Conservation (phyloP, 768 basidiomycete genomes). For the Mycena polygramma region DNA sequence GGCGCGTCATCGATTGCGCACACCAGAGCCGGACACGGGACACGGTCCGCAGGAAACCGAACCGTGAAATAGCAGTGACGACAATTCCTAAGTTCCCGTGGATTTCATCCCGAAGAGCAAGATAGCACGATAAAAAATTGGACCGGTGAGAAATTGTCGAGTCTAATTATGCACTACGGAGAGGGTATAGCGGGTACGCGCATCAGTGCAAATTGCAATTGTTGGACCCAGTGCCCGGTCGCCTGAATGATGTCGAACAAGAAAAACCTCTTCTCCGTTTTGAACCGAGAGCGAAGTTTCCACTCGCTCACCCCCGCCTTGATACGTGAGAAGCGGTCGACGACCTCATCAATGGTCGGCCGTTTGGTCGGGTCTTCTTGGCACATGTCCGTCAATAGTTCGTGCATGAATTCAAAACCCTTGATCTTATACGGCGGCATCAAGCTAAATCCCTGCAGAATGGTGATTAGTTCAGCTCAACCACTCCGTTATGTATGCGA, state of each 20-base stretch:
- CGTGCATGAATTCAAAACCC: constrained; percentile 44
- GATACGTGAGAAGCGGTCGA: constrained; percentile 42
- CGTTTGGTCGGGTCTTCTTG: constrained; percentile 50
- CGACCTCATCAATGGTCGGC: constrained; percentile 52
- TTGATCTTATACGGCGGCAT: neutral
- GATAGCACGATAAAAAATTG: no score
- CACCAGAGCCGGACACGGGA: no score
- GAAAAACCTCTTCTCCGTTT: neutral
- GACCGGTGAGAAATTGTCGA: no score
- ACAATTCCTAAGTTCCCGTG: no score
- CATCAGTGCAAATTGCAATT: no score
- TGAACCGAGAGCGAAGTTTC: constrained; percentile 9
- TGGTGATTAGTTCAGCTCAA: neutral
- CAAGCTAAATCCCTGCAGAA: neutral
- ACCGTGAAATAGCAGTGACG: no score
- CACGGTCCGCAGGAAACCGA: no score
- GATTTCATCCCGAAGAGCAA: no score
- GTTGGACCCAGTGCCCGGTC: no score
- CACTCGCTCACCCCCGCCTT: neutral
- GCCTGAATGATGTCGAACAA: no score
- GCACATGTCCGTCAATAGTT: constrained; percentile 50
- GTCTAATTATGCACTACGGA: no score
- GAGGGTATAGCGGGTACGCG: no score
- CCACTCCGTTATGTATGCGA: neutral
- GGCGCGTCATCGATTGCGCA: constrained; percentile 26